A percentile compares a stretch with the other conserved stretches of the same genome.
phyloP scores from a whole-genome alignment of 2,329 filamentous ascomycete species.

The Hirsutella thompsonii region DNA sequence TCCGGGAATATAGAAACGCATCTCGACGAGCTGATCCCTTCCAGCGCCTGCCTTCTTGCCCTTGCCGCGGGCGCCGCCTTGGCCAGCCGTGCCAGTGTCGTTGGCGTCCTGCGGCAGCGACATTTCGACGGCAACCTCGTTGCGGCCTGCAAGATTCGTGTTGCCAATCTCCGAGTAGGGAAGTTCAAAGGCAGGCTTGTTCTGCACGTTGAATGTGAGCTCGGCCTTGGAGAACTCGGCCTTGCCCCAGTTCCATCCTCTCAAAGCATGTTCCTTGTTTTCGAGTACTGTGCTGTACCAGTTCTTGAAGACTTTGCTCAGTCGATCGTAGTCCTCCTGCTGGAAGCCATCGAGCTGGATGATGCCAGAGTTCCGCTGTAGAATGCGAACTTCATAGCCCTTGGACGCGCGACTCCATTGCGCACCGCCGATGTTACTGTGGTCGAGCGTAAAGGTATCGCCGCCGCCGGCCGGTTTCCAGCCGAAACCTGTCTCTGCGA shows the following conservation, averaged over 20 bases:
- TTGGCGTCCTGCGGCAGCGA: slow-evolving; percentile 59
- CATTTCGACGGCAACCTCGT: slow-evolving; percentile 95
- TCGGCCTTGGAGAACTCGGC: slow-evolving; percentile 93
- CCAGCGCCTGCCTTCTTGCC: slow-evolving; percentile 85
- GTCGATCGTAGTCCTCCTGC: slow-evolving; percentile 84
- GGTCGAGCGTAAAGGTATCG: slow-evolving; percentile 88
- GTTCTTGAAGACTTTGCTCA: slow-evolving; percentile 89
- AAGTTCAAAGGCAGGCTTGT: slow-evolving; percentile 90
- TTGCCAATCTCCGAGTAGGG: slow-evolving; percentile 97
- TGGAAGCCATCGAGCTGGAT: slow-evolving; percentile 93
- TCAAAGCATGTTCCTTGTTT: slow-evolving; percentile 82
- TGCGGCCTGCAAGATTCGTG: slow-evolving; percentile 93
- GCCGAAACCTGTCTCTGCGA: slow-evolving; percentile 86
- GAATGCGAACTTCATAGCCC: slow-evolving; percentile 87
- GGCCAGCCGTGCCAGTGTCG: slow-evolving; percentile 60
- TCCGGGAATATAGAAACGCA: slow-evolving; percentile 97
- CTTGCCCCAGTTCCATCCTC: slow-evolving; percentile 99
- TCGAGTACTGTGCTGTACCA: slow-evolving; percentile 95
- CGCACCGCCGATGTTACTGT: slow-evolving; percentile 69
- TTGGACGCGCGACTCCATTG: slow-evolving; percentile 92
- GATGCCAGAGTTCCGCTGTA: slow-evolving; percentile 71
- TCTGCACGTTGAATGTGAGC: slow-evolving; percentile 92
- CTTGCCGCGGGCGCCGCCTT: slow-evolving; percentile 59
- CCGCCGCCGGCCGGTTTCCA: slow-evolving; percentile 86
- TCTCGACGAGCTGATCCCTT: slow-evolving; percentile 88